Evolutionary conservation across 83 land plant species (phyloP), one percentile per base, ranked within the genome.

Genomic region (Diphasiastrum complanatum): DNA sequence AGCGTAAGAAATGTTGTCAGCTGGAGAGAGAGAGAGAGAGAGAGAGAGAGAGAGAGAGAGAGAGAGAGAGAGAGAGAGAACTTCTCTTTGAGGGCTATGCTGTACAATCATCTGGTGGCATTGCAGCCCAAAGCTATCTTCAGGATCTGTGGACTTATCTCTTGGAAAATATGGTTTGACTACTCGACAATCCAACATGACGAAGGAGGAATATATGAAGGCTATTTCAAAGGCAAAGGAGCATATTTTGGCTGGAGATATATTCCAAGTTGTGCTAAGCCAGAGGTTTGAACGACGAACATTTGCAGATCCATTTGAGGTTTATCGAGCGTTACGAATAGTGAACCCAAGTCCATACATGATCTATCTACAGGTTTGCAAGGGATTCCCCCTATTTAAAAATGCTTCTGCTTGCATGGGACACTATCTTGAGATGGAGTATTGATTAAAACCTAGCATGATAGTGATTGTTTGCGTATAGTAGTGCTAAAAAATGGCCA

Each of bases 281-380:
- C 97, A 91, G 56, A 75, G 97, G 30, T 91, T 91, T 79, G 95
- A 91, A 68, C 75, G 95, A 0, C 75, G 87, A 27, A 91, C 97
- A 18, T 84, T 81, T 85, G 95, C 95, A 28, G 87, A 91, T 53
- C 97, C 97, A 18, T 91, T 87, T 79, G 97, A 91, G 72, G 75
- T 91, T 2, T 91, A 91, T 64, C 79, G 97, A 61, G 83, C 97
- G 33, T 69, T 91, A 46, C 80, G 97, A 69, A 65, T 91, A 75
- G 97, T 91, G 70, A 91, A 91, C 71, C 97, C 95, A 29, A 91
- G 97, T 61, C 95, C 97, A 19, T 87, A 82, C 73, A 91, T 91
- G 97, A 66, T 76, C 32, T 91, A 91, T 61, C 64, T 91, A 47
- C 97, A 91, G 79, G 97, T 91, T 2, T 26, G 40, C n/a, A n/a